A percentile compares a stretch with the other conserved stretches of the same genome.
Evolutionary conservation across 257 asterid genomes (phyloP).

Genomic region (Nicotiana otophora): DNA sequence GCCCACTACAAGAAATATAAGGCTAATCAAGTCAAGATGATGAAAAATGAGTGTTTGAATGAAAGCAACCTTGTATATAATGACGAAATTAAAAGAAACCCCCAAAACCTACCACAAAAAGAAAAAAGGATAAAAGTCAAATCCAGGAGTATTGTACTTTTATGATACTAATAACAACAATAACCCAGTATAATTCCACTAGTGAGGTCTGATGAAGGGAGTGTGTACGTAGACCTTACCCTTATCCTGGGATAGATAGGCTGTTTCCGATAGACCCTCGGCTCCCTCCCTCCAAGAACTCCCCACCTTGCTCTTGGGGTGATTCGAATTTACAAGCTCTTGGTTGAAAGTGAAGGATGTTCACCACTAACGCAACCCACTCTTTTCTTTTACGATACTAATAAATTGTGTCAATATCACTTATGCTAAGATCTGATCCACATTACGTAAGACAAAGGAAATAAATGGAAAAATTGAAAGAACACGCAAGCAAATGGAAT

Average conservation of each 20-base stretch:
- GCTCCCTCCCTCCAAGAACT: too few relatives aligned
- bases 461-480: not conserved
- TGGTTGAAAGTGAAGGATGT: too few relatives aligned
- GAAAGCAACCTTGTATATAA: conserved; percentile 25
- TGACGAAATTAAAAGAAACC: not conserved
- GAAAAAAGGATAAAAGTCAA: not conserved
- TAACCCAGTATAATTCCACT: too few relatives aligned
- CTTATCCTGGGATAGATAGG: too few relatives aligned
- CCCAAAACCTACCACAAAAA: conserved; percentile 29
- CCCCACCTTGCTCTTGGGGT: too few relatives aligned
- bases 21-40: conserved; percentile 22
- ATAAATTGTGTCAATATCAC: conserved; percentile 15
- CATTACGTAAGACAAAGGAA: conserved; percentile 21
- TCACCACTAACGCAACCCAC: too few relatives aligned
- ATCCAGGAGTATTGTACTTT: conserved; percentile 28
- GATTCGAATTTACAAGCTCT: too few relatives aligned
- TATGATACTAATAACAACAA: conserved; percentile 15
- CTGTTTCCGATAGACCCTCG: too few relatives aligned
- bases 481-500: not conserved
- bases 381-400: conserved; percentile 20
- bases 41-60: not conserved
- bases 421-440: conserved; percentile 33
- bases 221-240: too few relatives aligned
- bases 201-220: too few relatives aligned
- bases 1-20: conserved; percentile 16